Base-by-base conservation (phyloP, 2,329 filamentous ascomycete genomes). In the Claviceps monticola region DNA sequence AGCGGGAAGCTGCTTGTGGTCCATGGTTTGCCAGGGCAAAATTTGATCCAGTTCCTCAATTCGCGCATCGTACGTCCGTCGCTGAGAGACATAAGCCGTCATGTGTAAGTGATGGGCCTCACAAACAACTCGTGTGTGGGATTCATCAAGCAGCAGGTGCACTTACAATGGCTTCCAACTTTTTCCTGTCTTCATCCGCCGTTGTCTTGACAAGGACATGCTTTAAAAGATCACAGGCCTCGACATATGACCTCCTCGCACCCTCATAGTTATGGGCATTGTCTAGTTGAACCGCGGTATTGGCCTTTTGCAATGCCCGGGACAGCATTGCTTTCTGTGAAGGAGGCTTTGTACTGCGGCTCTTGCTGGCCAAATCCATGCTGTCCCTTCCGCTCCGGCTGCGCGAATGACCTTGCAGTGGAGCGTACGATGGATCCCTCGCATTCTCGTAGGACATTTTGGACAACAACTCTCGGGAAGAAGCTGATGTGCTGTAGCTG, bases 301-400 rank as follows among this genome's bases (percentile, higher is more conserved):
- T 96, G 48, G 93, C 93, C 69, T 96, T 95, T 64, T 95, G 86
- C 51, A 98, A 72, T 0, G 93, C 93, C 60, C 86, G 87, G n/a
- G 91, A 95, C 38, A 98, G 76, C 90, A 97, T 97, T 11, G 84
- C 86, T 72, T 96, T 97, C 65, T 97, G 86, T 1, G 86, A 88
- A 14, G 80, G 79, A n/a, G 69, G 69, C 55, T 74, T 74, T n/a
- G 54, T 42, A 16, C 55, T 53, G 9, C 63, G 61, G 44, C 51
- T 51, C 51, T 59, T 68, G 37, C 58, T 68, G 37, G 58, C 49
- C 21, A 55, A 46, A 19, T 70, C 66, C 37, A 54, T 56, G 51
- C 66, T 68, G 13, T 63, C 59, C 38, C 62, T 68, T 7, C 62
- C 63, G 47, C 59, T 65, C 26, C 64, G 62, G 42, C 58, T 64